Conservation (phyloP, 2,329 filamentous ascomycete genomes). For the Aureobasidium lini region DNA sequence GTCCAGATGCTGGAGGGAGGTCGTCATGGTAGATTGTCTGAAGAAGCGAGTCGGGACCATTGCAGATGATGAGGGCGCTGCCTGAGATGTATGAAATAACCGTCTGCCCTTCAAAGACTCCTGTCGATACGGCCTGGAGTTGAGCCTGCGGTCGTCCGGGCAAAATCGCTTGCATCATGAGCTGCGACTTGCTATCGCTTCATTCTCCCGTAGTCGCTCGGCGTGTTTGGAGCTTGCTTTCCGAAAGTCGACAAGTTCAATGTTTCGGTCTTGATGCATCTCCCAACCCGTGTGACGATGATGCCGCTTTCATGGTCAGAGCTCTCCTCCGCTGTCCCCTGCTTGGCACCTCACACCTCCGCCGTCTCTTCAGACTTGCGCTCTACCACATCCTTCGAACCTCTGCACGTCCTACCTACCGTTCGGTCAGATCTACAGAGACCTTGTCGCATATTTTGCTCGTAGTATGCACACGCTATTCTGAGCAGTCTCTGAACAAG, state of each 20-base stretch:
- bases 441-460: too few species aligned
- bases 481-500: too few species aligned
- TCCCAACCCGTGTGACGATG: neutral
- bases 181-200: neutral
- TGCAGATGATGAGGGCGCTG: slow-evolving; percentile 76
- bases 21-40: slow-evolving; percentile 90
- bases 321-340: neutral
- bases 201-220: neutral
- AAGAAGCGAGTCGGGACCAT: slow-evolving; percentile 63
- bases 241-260: neutral
- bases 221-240: too few species aligned
- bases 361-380: too few species aligned
- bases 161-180: slow-evolving; percentile 64
- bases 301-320: neutral
- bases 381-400: too few species aligned
- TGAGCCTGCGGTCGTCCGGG: slow-evolving; percentile 71
- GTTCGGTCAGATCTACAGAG: too few species aligned
- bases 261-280: neutral
- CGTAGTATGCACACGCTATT: too few species aligned
- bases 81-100: slow-evolving; percentile 85
- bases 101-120: slow-evolving; percentile 63
- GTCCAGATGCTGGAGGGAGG: slow-evolving; percentile 38
- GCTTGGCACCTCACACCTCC: neutral
- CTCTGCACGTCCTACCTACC: too few species aligned
- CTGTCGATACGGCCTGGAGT: slow-evolving; percentile 69